phyloP scores from a whole-genome alignment of 306 rosid genomes.

The Luffa aegyptiaca region DNA sequence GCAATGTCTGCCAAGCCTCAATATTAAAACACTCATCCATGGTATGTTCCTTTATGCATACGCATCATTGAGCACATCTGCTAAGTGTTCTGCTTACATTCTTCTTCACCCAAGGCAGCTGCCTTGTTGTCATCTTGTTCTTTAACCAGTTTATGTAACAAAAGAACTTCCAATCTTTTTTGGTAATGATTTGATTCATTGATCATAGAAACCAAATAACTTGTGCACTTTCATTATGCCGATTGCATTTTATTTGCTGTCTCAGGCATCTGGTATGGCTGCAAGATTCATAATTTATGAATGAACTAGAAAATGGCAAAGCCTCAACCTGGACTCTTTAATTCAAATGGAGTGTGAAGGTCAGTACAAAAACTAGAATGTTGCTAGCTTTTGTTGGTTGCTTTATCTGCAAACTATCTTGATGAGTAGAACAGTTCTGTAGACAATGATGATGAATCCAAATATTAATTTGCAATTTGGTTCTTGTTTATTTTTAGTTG shows the following conservation, averaged over 20 bases:
- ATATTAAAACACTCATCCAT: conserved; percentile 58
- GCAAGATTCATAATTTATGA: conserved; percentile 13
- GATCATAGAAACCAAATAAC: not conserved
- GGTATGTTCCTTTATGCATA: conserved; percentile 34
- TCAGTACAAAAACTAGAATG: not conserved
- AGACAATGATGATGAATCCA: not conserved
- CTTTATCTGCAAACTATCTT: not conserved
- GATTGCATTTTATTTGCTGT: conserved; percentile 13
- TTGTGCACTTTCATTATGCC: not conserved
- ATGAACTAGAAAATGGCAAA: not conserved
- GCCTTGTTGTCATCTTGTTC: not conserved
- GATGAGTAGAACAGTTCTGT: not conserved
- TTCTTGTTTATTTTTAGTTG: not conserved
- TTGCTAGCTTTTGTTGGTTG: not conserved
- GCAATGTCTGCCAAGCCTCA: conserved; percentile 30
- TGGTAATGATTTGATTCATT: not conserved
- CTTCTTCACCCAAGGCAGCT: not conserved
- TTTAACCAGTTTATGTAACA: not conserved
- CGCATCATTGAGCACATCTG: not conserved
- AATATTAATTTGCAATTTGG: not conserved
- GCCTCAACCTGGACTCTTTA: not conserved
- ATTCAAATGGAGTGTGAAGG: not conserved
- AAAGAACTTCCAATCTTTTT: not conserved
- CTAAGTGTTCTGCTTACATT: not conserved
- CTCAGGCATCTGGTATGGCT: conserved; percentile 55